Evolutionary conservation across 2,329 filamentous ascomycete genomes (phyloP).

Genomic region (Diaporthe sp.): DNA sequence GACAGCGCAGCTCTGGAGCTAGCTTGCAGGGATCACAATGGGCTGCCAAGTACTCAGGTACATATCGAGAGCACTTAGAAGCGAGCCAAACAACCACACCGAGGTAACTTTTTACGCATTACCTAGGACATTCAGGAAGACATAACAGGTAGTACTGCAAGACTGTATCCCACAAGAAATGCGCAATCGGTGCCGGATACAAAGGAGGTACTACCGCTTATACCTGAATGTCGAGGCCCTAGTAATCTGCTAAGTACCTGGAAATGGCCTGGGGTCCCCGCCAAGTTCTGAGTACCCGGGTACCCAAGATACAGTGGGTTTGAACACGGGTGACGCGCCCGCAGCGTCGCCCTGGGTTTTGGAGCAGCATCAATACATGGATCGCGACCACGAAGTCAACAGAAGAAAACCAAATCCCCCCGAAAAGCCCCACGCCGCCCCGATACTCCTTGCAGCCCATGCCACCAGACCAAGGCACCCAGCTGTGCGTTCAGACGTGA

Average conservation of each 20-base stretch:
- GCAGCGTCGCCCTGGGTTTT: conserved; percentile 21
- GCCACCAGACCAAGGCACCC: conserved; percentile 15
- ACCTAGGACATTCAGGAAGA: too few species aligned
- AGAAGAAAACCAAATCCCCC: not conserved
- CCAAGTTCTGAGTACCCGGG: not conserved
- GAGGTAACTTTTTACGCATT: not conserved
- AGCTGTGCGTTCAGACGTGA: conserved; percentile 45
- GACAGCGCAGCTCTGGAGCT: conserved; percentile 15
- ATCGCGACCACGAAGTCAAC: conserved; percentile 36
- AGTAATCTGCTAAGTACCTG: not conserved
- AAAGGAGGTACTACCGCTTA: not conserved
- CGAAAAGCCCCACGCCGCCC: not conserved
- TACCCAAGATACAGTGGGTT: not conserved
- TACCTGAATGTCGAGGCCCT: not conserved
- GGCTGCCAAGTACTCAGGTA: not conserved
- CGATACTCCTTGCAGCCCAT: conserved; percentile 16
- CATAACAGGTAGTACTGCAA: not conserved
- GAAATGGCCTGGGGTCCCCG: not conserved
- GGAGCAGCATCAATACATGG: not conserved
- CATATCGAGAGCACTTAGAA: not conserved
- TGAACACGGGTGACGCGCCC: conserved; percentile 37
- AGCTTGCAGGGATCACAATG: conserved; percentile 10
- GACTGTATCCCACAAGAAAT: not conserved
- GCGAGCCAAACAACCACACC: not conserved
- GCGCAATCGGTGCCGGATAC: not conserved